Percentiles rank a stretch among this genome's conserved stretches.
Evolutionary conservation across 495 filamentous ascomycete genomes (phyloP).

Genomic region (Xylaria castorea): DNA sequence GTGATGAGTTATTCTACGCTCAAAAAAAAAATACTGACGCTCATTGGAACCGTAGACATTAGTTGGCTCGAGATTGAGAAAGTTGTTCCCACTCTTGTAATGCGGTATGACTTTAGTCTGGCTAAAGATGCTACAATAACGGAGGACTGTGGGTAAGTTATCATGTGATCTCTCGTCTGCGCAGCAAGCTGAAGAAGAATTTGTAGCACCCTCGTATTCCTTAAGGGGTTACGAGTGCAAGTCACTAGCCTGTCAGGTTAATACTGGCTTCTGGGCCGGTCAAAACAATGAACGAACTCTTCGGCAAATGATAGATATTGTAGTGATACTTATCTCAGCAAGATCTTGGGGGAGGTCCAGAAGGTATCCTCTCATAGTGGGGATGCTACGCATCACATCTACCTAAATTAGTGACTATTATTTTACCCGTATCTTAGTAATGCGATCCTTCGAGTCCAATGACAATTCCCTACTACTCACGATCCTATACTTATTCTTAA

Average conservation of each 20-base stretch:
- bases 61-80: constrained; percentile 23
- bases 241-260: constrained; percentile 1
- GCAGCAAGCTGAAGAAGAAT: neutral
- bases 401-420: neutral
- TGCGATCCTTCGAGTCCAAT: no score
- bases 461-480: no score
- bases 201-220: constrained; percentile 9
- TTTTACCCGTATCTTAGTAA: no score
- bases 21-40: neutral
- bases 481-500: neutral
- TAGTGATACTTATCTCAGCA: neutral
- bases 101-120: constrained; percentile 17
- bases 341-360: neutral
- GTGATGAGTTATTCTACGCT: neutral
- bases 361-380: neutral
- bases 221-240: constrained; percentile 8
- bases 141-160: constrained; percentile 14
- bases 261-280: neutral
- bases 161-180: neutral
- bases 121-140: constrained; percentile 8
- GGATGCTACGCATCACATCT: neutral
- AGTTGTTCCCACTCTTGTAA: constrained; percentile 9
- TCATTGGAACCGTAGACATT: neutral
- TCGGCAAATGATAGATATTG: neutral
- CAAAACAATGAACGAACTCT: neutral